Evolutionary conservation across 768 basidiomycete genomes (phyloP).

Genomic region (Daedalea quercina): DNA sequence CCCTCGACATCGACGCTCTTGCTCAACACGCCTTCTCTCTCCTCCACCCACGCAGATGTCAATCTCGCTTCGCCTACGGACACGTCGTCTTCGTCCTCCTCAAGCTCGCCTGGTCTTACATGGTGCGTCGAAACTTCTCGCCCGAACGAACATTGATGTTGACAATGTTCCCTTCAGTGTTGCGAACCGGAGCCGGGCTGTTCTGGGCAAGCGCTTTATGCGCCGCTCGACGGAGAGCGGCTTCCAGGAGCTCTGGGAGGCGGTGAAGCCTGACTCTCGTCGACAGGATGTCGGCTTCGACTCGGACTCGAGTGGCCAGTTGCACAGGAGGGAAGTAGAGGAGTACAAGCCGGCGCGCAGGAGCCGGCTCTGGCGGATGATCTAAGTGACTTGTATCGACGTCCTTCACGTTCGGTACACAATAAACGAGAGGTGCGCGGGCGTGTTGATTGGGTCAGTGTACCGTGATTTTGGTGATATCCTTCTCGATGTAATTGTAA

Average conservation of each 20-base stretch:
- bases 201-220: neutral
- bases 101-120: neutral
- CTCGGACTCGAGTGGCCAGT: neutral
- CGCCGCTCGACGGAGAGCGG: neutral
- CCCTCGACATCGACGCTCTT: neutral
- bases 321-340: neutral
- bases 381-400: constrained; percentile 6
- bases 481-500: too few relatives aligned
- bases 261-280: neutral
- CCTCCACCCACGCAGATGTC: neutral
- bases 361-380: constrained; percentile 17
- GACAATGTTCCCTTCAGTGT: neutral
- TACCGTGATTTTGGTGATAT: too few relatives aligned
- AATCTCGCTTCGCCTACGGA: neutral
- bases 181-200: neutral
- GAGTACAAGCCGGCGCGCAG: constrained; percentile 17
- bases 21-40: neutral
- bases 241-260: neutral
- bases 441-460: too few relatives aligned
- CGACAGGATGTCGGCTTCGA: neutral
- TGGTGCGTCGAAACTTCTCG: neutral
- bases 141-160: neutral
- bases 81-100: neutral
- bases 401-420: too few relatives aligned
- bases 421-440: too few relatives aligned